Base-by-base conservation (phyloP, 805 yeast genomes). In the Hagleromyces aurorensis region DNA sequence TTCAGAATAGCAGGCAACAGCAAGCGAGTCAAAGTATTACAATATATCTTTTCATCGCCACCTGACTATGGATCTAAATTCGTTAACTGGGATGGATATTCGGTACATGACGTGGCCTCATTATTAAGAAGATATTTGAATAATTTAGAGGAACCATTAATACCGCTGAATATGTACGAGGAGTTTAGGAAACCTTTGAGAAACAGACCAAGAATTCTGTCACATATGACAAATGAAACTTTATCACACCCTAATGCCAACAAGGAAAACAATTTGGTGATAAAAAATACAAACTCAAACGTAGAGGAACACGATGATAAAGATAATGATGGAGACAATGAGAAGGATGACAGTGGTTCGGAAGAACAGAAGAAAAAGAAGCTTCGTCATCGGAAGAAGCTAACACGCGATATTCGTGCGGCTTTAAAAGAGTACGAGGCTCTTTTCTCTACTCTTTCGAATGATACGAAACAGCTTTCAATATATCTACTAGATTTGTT, bases 31-130 rank as follows among this genome's bases (percentile, higher is more conserved):
- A 82, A 84, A 44, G 87, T 84, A 42, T 65, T 91, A 21, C 97
- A 91, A 54, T 68, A 72, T 21, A 66, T 78, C 9, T 91, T 91
- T 62, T 83, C 87, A 32, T 61, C 81, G 2, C 85, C 96, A 2
- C 97, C 98, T 0, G 75, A 74, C 36, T 91, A 80, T 52, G 99
- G 98, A 11, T 72, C 85, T 29, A 80, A 79, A 43, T 68, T 87
- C 25, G 46, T 45, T 19, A 72, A 71, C 42, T 91, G 97, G 98
- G 86, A 83, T 27, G 89, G 94, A 0, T 91, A 75, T 59, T 84
- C 86, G 1, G 96, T 89, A 8, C 98, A 91, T 59, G 99, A 91
- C 57, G 96, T 96, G 1, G 94, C 97, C 2, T 82, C 91, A 12
- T 65, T 91, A 13, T 69, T 91, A 34, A 70, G 97, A 52, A 66